Percentiles rank a stretch among this genome's conserved stretches.
Conservation (phyloP, 208 protist genomes). For the Spironucleus salmonicida region DNA sequence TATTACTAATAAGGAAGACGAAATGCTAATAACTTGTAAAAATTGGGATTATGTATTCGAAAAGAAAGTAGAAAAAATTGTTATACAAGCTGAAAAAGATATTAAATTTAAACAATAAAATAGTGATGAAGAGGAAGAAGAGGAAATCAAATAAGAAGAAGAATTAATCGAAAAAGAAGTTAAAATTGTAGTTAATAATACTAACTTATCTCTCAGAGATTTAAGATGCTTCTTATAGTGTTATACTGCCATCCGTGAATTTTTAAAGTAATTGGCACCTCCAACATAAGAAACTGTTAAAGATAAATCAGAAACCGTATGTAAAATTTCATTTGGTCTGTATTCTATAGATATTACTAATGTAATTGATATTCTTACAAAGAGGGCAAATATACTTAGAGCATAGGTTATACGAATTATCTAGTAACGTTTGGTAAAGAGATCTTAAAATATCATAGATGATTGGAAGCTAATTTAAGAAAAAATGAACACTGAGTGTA, state of each 20-base stretch:
- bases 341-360: not conserved
- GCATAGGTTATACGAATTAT: conserved; percentile 6
- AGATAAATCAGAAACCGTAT: too few relatives aligned
- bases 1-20: conserved; percentile 13
- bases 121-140: conserved; percentile 6
- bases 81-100: not conserved
- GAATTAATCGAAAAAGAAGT: not conserved
- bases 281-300: too few relatives aligned
- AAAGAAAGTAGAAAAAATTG: not conserved
- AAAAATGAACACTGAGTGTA: not conserved
- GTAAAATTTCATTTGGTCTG: not conserved
- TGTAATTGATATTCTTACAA: not conserved
- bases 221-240: not conserved
- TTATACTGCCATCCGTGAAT: not conserved
- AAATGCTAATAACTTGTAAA: not conserved
- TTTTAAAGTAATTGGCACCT: not conserved
- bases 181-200: not conserved
- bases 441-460: not conserved
- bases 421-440: not conserved
- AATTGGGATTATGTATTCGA: conserved; percentile 19
- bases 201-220: not conserved
- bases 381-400: not conserved
- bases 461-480: conserved; percentile 13
- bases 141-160: conserved; percentile 18
- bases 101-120: not conserved